Conservation (phyloP, 108 stramenopile species). For the Skeletonema tropicum region DNA sequence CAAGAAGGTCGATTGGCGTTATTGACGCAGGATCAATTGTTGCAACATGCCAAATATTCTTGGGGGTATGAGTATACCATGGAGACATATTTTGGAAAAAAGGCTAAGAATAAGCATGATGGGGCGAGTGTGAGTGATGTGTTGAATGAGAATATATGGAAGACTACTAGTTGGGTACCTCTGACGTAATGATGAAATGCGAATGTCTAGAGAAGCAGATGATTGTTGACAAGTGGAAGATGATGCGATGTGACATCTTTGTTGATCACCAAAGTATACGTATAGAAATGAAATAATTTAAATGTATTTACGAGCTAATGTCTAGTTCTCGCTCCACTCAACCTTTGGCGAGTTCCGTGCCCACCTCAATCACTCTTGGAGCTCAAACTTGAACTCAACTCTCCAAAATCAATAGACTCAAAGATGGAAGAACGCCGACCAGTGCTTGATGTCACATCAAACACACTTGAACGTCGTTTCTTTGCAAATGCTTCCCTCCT, state of each 20-base stretch:
- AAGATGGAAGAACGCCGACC: conserved; percentile 13
- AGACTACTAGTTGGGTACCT: conserved; percentile 27
- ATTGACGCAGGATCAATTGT: conserved; percentile 41
- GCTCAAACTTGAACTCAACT: not conserved
- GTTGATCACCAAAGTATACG: not conserved
- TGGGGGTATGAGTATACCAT: conserved; percentile 54
- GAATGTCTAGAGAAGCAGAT: not conserved
- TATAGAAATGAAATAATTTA: not conserved
- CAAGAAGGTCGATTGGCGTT: conserved; percentile 46
- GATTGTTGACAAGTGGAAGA: not conserved
- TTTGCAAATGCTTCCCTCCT: not conserved
- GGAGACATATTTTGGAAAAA: conserved; percentile 40
- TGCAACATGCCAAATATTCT: conserved; percentile 39
- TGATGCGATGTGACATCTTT: not conserved
- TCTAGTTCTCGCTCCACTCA: no score
- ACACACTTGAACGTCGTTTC: not conserved
- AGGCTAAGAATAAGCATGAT: conserved; percentile 17
- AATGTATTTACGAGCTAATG: not conserved
- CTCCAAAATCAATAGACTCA: conserved; percentile 9
- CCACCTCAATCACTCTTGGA: no score
- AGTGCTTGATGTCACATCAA: not conserved
- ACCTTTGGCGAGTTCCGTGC: no score
- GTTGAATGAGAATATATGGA: conserved; percentile 16
- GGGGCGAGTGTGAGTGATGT: conserved; percentile 29
- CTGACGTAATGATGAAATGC: conserved; percentile 2